Base-by-base conservation (phyloP, 768 basidiomycete genomes). In the Phanerochaete carnosa region DNA sequence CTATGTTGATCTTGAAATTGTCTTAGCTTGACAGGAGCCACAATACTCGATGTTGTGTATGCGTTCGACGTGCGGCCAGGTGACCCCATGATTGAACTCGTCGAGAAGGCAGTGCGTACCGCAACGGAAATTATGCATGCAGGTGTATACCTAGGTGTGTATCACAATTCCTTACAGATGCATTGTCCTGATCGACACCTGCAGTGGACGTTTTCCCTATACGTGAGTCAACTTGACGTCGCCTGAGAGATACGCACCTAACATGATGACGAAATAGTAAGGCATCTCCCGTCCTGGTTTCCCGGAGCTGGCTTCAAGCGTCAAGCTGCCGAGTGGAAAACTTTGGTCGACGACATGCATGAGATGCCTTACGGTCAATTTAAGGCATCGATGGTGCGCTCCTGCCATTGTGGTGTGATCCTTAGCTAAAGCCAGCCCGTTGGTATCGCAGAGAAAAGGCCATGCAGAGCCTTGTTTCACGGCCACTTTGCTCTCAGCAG, bases 21-120 rank as follows among this genome's bases (percentile, higher is more conserved):
- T 2, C 49, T 3, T 28, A 29, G 49, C 47, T 68, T 76, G 60
- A 66, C 76, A 0, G 78, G 73, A 5, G 68, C 71, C 22, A 69
- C 74, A 7, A 64, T 77, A 1, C 62, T 81, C 49, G 73, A 73
- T 0, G 59, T 80, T 2, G 76, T 79, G 0, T 83, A 83, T 60
- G 83, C 81, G 1, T 70, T 82, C 16, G 62, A 76, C 4, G 70
- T 76, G 5, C 55, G 70, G 26, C 67, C 73, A 2, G 64, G 77
- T 49, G 82, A 83, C 62, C 76, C 80, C 1, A 76, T 74, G 61
- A 68, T 84, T 29, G 57, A 64, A 0, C 62, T 76, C 6, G 79
- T 77, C 0, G 73, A 79, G 28, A 63, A 73, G 12, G 75, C 77
- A 2, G 62, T 74, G 5, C 58, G 69, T 1, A 64, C 66, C 1